Conservation (phyloP, 192 early-diverging fungal species). For the Coemansia furcata region DNA sequence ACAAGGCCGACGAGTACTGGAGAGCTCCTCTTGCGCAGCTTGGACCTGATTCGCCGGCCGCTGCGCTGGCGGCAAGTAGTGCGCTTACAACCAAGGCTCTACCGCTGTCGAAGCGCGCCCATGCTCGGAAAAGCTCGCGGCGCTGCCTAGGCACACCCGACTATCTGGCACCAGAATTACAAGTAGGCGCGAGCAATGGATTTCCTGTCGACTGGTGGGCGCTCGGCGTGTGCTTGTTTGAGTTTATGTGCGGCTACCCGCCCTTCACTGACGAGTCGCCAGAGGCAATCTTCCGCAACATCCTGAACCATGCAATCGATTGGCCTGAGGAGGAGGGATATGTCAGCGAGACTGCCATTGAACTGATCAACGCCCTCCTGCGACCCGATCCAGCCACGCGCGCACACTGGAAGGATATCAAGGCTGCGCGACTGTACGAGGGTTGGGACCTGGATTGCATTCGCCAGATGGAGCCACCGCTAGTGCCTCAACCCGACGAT, state of each 20-base stretch:
- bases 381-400: constrained; percentile 70
- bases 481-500: constrained; percentile 78
- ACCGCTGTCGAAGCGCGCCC: constrained; percentile 46
- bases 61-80: constrained; percentile 10
- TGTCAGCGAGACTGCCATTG: constrained; percentile 62
- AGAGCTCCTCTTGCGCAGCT: constrained; percentile 18
- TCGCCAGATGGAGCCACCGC: constrained; percentile 75
- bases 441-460: constrained; percentile 78
- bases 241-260: constrained; percentile 85
- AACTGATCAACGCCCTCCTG: constrained; percentile 73
- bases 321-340: constrained; percentile 56
- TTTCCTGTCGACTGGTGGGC: constrained; percentile 96
- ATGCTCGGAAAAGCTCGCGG: constrained; percentile 48
- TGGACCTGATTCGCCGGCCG: constrained; percentile 15
- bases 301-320: constrained; percentile 67
- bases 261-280: constrained; percentile 87
- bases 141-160: constrained; percentile 85
- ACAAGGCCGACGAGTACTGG: constrained; percentile 46
- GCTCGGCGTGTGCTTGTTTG: constrained; percentile 86
- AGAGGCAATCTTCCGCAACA: constrained; percentile 85
- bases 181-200: constrained; percentile 82
- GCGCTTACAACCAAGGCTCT: constrained; percentile 33
- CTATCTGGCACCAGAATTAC: constrained; percentile 90
- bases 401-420: constrained; percentile 63
- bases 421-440: constrained; percentile 69